Evolutionary conservation across 2,329 filamentous ascomycete species (phyloP), one percentile per base, ranked within the genome.

Genomic region (Aspergillus ochraceoroseus): DNA sequence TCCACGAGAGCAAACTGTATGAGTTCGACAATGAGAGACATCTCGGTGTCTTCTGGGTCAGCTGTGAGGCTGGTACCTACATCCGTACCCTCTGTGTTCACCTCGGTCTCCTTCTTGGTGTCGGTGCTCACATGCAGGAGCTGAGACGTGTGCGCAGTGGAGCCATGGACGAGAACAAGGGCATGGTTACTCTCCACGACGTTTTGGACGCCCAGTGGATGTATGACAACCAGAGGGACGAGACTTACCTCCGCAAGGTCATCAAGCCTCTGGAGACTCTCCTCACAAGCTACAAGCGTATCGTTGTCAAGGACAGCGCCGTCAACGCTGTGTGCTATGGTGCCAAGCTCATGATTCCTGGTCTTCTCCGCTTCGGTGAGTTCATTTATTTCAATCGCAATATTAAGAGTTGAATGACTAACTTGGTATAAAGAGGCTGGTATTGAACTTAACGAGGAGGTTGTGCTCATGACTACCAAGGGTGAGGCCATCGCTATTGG

Each of bases 21-120:
- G 92, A 98, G 74, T 98, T 96, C 64, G 92, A 98, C 74, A 96
- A 98, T 64, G 90, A 96, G 61, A 83, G 92, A 58, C 89, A 96
- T 67, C 79, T 98, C 25, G 92, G 86, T 68, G 90, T 96, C 41
- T 98, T 98, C 79, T 96, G 92, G 90, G 92, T 96, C 57, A 94
- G 87, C 71, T 98, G 92, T 70, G 92, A 98, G 72, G 92, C 88
- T 43, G 92, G 92, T 66, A 98, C 92, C 51, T 98, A 98, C 70
- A 96, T 98, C 66, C 86, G 92, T 75, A 98, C 92, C 25, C 82
- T 98, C 32, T 96, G 92, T 70, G 90, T 96, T 29, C 92, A 96
- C 71, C 69, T 98, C 55, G 86, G 87, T 67, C 70, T 84, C 45
- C 61, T 84, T 44, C 70, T 83, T 20, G 80, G 90, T 64, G 88